phyloP scores from a whole-genome alignment of 1,284 basidiomycete genomes.

The Ustilago trichophora region DNA sequence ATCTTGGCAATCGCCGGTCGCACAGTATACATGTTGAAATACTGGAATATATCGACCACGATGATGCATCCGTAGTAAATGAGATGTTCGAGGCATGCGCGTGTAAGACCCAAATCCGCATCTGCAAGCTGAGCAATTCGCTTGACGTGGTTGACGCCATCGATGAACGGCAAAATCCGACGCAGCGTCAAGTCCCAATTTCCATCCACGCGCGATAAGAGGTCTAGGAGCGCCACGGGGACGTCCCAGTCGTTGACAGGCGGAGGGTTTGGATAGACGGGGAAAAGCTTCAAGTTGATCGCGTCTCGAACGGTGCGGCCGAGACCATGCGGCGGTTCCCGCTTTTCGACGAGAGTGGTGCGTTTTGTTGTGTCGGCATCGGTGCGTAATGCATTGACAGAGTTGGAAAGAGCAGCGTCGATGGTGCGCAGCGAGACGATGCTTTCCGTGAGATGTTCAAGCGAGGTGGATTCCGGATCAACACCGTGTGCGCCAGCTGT shows the following conservation, averaged over 20 bases:
- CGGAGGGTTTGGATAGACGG: conserved; percentile 92
- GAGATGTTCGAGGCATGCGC: conserved; percentile 89
- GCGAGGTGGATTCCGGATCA: conserved; percentile 7
- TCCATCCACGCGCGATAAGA: conserved; percentile 80
- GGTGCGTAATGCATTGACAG: conserved; percentile 30
- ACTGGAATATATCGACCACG: conserved; percentile 93
- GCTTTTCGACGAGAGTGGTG: conserved; percentile 37
- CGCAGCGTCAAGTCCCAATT: conserved; percentile 97
- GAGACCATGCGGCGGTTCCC: conserved; percentile 61
- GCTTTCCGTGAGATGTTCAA: conserved; percentile 44
- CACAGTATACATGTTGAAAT: conserved; percentile 92
- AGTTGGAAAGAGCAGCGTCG: conserved; percentile 48
- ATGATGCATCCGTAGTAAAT: conserved; percentile 97
- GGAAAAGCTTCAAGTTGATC: conserved; percentile 82
- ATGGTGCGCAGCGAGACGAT: conserved; percentile 49
- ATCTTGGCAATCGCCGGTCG: conserved; percentile 84
- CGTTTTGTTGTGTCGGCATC: conserved; percentile 18
- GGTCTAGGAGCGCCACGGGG: conserved; percentile 85
- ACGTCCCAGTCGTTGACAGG: conserved; percentile 93
- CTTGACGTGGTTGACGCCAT: conserved; percentile 89
- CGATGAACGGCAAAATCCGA: conserved; percentile 76
- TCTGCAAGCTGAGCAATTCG: conserved; percentile 91
- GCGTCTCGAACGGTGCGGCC: conserved; percentile 64
- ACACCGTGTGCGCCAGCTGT: conserved; percentile 5
- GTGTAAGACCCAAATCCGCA: conserved; percentile 83